These are phyloP conservation scores for Polyporus arcularius DNA, from an alignment of 768 basidiomycete species.

Conservation along the genomic window DNA sequence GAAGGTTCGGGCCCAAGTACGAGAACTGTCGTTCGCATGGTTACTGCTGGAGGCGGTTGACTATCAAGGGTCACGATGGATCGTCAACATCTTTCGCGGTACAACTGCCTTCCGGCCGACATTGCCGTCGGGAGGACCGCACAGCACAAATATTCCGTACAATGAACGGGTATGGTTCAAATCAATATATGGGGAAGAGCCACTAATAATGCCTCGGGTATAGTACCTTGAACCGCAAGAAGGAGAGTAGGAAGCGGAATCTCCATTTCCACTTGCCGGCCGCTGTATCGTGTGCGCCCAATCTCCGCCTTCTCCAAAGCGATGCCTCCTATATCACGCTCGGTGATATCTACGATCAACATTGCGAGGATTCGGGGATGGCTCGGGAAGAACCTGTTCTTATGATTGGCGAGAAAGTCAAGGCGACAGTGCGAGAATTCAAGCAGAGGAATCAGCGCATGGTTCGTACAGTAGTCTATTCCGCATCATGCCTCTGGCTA, in stretches of 20 bases:
- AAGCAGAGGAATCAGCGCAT: constrained; percentile 37
- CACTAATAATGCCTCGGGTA: neutral
- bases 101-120: constrained; percentile 83
- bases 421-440: constrained; percentile 63
- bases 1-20: constrained; percentile 86
- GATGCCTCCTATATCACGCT: constrained; percentile 90
- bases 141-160: constrained; percentile 92
- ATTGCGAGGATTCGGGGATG: constrained; percentile 74
- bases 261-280: constrained; percentile 90
- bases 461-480: neutral
- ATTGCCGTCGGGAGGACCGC: constrained; percentile 89
- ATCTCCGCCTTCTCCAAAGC: constrained; percentile 83
- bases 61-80: constrained; percentile 88
- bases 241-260: constrained; percentile 91
- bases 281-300: constrained; percentile 80
- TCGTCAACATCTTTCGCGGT: constrained; percentile 89
- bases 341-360: constrained; percentile 92
- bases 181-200: neutral
- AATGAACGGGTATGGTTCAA: constrained; percentile 74
- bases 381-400: constrained; percentile 87
- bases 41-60: constrained; percentile 86
- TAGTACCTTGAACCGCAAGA: constrained; percentile 83
- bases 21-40: constrained; percentile 89
- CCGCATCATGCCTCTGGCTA: neutral
- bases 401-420: constrained; percentile 82